phyloP scores from a whole-genome alignment of 768 basidiomycete species.

The Asterophora lycoperdoides region DNA sequence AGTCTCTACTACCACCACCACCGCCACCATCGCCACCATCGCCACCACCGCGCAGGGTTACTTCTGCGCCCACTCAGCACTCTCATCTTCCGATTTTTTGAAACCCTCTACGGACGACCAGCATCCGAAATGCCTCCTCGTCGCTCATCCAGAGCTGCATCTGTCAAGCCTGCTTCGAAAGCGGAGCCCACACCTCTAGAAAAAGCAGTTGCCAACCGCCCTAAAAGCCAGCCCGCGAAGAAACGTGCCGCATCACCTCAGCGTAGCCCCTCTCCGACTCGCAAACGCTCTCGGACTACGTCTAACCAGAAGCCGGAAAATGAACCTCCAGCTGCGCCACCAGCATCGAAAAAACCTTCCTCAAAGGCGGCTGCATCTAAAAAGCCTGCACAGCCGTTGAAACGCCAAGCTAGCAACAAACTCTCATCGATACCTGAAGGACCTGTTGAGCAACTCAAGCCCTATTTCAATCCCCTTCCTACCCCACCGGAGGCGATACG shows the following conservation, averaged over 20 bases:
- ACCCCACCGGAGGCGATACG: constrained; percentile 49
- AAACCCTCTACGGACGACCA: constrained; percentile 3
- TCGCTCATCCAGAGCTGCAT: constrained; percentile 50
- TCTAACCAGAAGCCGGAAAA: constrained; percentile 41
- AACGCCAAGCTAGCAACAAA: constrained; percentile 15
- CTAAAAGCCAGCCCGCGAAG: constrained; percentile 31
- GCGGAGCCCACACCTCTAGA: constrained; percentile 30
- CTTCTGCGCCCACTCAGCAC: not conserved
- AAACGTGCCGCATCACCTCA: constrained; percentile 54
- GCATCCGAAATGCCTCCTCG: constrained; percentile 37
- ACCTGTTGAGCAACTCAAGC: constrained; percentile 40
- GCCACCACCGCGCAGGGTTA: not conserved
- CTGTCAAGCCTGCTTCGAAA: constrained; percentile 39
- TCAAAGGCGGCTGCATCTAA: constrained; percentile 19
- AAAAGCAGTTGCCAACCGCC: constrained; percentile 25
- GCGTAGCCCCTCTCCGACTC: constrained; percentile 37
- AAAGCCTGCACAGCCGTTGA: constrained; percentile 17
- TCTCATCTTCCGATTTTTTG: not conserved
- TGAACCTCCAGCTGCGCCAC: constrained; percentile 27
- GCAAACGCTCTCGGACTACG: constrained; percentile 45
- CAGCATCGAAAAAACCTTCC: constrained; percentile 22
- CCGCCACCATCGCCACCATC: constrained; percentile 13
- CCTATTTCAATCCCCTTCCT: constrained; percentile 67
- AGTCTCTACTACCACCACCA: constrained; percentile 9
- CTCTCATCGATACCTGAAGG: constrained; percentile 26